Evolutionary conservation across 768 basidiomycete genomes (phyloP), one percentile per base, ranked within the genome.

Genomic region (Pulveroboletus sp.): DNA sequence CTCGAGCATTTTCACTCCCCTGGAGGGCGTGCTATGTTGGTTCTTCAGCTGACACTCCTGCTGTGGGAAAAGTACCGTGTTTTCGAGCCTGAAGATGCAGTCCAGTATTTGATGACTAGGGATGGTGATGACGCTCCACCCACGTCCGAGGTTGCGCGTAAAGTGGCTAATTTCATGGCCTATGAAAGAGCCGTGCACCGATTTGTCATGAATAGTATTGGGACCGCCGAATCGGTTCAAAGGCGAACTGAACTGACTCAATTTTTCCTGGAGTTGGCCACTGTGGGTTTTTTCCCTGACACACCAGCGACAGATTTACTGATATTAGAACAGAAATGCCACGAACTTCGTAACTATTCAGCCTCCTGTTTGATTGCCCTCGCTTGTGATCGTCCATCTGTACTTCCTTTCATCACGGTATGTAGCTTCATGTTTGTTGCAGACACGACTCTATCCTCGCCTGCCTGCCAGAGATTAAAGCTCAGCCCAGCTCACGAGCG

Each of bases 221-320:
- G 59, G 17, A 52, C 57, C n/a, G 59, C 61, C 9, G 39, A 46
- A 24, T 60, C 66, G 18, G 17, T 46, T 10, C 58, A 56, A 39
- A 50, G 43, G 38, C 68, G 62, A 31, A 52, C 38, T 9, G 55
- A 60, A 39, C 51, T 73, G 18, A 56, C 75, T 0, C 67, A 66
- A 38, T 73, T 78, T 52, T 77, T 78, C 71, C 41, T 78, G 24
- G 74, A 77, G 46, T 52, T 78, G 40, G 73, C 78, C 18, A 64
- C 55, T 11, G 78, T 80, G 51, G 50, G 58, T 33, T 24, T 41
- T 43, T 17, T 41, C n/a, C 21, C n/a, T 39, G 28, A 42, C 26
- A 17, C 9, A 50, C 11, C 17, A 10, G 33, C 1, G 35, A n/a
- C 9, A 7, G 11, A 11, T 11, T n/a, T 17, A 18, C 36, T 64